Evolutionary conservation across 2,329 filamentous ascomycete species (phyloP).

Genomic region (Colletotrichum sp.): DNA sequence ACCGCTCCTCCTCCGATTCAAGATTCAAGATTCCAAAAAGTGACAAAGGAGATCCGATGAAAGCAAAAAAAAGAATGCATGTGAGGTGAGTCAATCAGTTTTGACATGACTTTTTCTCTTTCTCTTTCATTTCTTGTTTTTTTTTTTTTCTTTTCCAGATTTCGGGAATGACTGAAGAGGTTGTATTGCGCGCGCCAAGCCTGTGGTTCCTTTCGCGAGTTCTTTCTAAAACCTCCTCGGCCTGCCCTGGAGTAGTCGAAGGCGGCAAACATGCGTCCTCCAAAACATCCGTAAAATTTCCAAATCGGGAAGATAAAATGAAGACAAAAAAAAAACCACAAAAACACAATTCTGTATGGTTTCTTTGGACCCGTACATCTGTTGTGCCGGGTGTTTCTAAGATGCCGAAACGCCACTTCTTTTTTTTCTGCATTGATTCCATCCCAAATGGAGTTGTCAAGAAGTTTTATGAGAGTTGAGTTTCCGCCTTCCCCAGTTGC

Average conservation of each 20-base stretch:
- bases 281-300: slow-evolving; percentile 11
- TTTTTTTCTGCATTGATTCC: background rate
- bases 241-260: slow-evolving; percentile 16
- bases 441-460: background rate
- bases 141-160: background rate
- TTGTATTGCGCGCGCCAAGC: background rate
- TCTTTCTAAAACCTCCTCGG: background rate
- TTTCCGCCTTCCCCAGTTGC: slow-evolving; percentile 2
- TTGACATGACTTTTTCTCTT: background rate
- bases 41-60: slow-evolving; percentile 8
- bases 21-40: background rate
- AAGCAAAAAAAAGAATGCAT: slow-evolving; percentile 21
- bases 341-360: slow-evolving; percentile 16
- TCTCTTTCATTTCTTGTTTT: background rate
- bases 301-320: background rate
- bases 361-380: background rate
- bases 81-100: slow-evolving; percentile 28
- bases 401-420: slow-evolving; percentile 17
- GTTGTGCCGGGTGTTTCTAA: slow-evolving; percentile 8
- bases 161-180: background rate
- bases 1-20: slow-evolving; percentile 3
- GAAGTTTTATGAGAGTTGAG: slow-evolving; percentile 5
- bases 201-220: background rate
- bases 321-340: background rate
- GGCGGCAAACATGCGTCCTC: slow-evolving; percentile 9